These are phyloP conservation scores for Cnidoscolus chayamansa DNA, from an alignment of 441 rosid species.

Conservation along the genomic window DNA sequence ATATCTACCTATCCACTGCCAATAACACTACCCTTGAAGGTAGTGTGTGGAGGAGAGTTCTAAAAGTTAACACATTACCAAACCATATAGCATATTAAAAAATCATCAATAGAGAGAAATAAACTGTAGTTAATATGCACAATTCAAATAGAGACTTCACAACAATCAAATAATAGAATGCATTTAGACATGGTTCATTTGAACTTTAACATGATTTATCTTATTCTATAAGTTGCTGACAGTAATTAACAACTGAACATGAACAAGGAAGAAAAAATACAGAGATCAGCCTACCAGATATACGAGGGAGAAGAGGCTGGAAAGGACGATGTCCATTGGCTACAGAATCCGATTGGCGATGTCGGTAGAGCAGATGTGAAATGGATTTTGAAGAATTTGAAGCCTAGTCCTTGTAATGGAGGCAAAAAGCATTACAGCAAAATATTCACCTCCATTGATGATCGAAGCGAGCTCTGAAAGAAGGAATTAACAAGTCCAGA, in stretches of 20 bases:
- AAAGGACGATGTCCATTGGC: background rate
- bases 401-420: background rate
- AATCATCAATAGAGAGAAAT: background rate
- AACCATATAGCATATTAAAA: background rate
- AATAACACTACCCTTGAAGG: no score
- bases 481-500: background rate
- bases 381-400: background rate
- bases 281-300: background rate
- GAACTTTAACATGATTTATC: no score
- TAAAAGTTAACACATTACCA: background rate
- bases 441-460: background rate
- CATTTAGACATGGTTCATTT: background rate
- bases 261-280: background rate
- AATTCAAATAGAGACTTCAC: background rate
- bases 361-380: background rate
- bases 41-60: no score
- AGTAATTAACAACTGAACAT: background rate
- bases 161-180: background rate
- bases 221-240: background rate
- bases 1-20: background rate
- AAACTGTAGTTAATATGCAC: no score
- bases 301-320: background rate
- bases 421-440: background rate
- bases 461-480: background rate
- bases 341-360: background rate